Conservation (phyloP, 331 rosid species). For the Phaseolus coccineus region DNA sequence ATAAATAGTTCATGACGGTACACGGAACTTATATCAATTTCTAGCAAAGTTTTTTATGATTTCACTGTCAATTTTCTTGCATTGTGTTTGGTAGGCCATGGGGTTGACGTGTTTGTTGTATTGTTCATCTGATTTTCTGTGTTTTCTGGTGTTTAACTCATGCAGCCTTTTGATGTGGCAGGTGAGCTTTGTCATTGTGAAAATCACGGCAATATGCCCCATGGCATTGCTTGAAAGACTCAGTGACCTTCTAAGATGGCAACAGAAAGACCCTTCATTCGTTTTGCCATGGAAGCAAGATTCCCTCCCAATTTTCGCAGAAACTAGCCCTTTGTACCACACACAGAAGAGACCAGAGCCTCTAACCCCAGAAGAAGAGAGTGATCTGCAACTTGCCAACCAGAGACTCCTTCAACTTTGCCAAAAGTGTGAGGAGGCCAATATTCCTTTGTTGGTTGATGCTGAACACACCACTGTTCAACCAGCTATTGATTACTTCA, state of each 20-base stretch:
- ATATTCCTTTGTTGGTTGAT: constrained; percentile 70
- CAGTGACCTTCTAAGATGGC: constrained; percentile 93
- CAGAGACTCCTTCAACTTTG: constrained; percentile 68
- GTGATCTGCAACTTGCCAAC: constrained; percentile 61
- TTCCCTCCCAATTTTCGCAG: constrained; percentile 69
- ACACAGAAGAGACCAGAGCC: constrained; percentile 66
- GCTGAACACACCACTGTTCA: constrained; percentile 88
- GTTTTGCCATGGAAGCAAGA: constrained; percentile 81
- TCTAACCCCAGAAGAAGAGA: constrained; percentile 66
- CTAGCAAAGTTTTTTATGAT: background rate
- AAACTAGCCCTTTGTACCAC: constrained; percentile 81
- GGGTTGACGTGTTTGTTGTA: background rate
- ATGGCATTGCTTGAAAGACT: constrained; percentile 66
- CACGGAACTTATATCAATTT: background rate
- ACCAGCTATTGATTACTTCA: constrained; percentile 91
- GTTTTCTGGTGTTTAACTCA: background rate
- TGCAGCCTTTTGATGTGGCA: background rate
- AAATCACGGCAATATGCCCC: constrained; percentile 91
- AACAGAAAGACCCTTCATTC: constrained; percentile 69
- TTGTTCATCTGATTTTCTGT: background rate
- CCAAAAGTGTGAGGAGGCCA: constrained; percentile 56
- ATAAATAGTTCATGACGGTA: background rate
- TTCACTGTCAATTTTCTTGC: background rate
- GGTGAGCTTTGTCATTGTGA: constrained; percentile 77
- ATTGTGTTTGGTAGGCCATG: background rate